Conservation (phyloP, 495 filamentous ascomycete species). For the Aspergillus saccharolyticus region DNA sequence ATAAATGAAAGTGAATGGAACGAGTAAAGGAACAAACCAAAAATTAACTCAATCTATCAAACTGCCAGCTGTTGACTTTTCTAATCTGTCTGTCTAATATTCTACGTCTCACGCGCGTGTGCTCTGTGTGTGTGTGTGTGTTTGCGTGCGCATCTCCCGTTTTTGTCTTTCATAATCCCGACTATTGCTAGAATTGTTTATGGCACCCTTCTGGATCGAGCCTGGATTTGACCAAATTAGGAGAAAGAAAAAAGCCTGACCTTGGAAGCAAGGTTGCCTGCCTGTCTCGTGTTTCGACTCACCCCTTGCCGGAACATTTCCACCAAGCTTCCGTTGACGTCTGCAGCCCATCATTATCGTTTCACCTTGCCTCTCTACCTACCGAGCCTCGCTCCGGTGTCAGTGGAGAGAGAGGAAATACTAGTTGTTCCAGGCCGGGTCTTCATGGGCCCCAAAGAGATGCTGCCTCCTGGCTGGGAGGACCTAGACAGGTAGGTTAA, state of each 20-base stretch:
- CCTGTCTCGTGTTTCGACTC: background rate
- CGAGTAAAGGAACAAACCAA: background rate
- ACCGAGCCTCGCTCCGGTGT: background rate
- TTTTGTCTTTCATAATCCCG: background rate
- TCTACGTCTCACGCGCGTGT: background rate
- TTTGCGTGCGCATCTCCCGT: background rate
- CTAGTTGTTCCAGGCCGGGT: conserved; percentile 38
- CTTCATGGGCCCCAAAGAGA: conserved; percentile 46
- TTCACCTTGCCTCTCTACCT: conserved; percentile 6
- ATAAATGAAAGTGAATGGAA: background rate
- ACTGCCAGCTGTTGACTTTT: background rate
- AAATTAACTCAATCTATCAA: background rate
- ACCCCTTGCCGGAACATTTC: background rate
- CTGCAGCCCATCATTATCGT: conserved; percentile 16
- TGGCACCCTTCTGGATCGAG: background rate
- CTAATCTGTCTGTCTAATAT: background rate
- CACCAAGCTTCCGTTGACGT: conserved; percentile 14
- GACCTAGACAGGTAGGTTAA: conserved; percentile 43
- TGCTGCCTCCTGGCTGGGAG: conserved; percentile 46
- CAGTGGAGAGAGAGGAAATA: conserved; percentile 17
- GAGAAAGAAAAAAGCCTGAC: background rate
- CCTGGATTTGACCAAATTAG: background rate
- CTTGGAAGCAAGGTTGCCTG: background rate
- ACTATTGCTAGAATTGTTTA: background rate
- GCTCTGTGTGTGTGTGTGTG: no score